Conservation (phyloP, 2,329 filamentous ascomycete species). For the Penicillium sp. region DNA sequence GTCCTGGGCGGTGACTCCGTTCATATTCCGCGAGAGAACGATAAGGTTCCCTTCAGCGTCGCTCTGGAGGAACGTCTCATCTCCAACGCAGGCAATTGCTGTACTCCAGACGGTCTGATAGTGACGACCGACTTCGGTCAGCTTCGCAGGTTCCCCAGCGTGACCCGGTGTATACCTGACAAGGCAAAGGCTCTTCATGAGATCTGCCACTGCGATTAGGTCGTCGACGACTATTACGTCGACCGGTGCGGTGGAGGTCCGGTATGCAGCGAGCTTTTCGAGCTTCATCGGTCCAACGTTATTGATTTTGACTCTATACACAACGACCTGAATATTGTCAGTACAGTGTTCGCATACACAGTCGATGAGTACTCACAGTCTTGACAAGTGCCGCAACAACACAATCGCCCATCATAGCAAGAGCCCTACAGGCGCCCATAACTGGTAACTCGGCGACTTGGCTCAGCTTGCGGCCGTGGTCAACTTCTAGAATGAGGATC, state of each 20-base stretch:
- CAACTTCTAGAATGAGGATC: slow-evolving; percentile 78
- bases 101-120: slow-evolving; percentile 81
- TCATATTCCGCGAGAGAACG: slow-evolving; percentile 69
- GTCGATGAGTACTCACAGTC: slow-evolving; percentile 55
- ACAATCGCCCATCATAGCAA: slow-evolving; percentile 70
- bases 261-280: slow-evolving; percentile 69
- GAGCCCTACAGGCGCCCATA: slow-evolving; percentile 75
- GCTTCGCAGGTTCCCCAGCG: slow-evolving; percentile 56
- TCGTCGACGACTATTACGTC: slow-evolving; percentile 72
- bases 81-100: slow-evolving; percentile 68
- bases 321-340: slow-evolving; percentile 50
- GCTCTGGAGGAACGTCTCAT: slow-evolving; percentile 73
- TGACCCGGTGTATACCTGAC: slow-evolving; percentile 65
- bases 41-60: slow-evolving; percentile 87
- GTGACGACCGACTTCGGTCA: slow-evolving; percentile 75
- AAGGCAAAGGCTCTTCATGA: slow-evolving; percentile 89
- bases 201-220: slow-evolving; percentile 77
- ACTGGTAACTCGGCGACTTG: slow-evolving; percentile 66
- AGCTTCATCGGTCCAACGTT: slow-evolving; percentile 49
- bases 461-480: slow-evolving; percentile 67
- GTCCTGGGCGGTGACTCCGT: slow-evolving; percentile 73
- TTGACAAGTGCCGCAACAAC: slow-evolving; percentile 89
- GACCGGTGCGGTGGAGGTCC: slow-evolving; percentile 79
- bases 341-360: slow-evolving; percentile 4
- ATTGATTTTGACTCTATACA: slow-evolving; percentile 50